Conservation (phyloP, 441 rosid species). For the Erodium chrysanthum region DNA sequence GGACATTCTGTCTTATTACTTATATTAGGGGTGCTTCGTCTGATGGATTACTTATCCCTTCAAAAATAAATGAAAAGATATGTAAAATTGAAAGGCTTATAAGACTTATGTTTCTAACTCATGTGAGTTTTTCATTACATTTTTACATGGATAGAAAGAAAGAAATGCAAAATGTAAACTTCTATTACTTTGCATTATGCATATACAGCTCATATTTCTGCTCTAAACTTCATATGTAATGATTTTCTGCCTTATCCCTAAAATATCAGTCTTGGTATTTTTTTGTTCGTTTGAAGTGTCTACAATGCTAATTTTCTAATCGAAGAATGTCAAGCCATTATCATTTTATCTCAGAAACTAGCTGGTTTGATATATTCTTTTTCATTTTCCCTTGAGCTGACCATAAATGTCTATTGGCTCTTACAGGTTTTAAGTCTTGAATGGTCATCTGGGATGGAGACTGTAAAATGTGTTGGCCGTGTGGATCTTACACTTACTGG, state of each 20-base stretch:
- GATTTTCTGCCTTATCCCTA: neutral
- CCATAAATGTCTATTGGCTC: conserved; percentile 17
- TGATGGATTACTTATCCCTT: neutral
- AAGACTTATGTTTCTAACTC: neutral
- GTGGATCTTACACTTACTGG: conserved; percentile 51
- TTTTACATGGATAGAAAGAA: neutral
- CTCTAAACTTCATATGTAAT: neutral
- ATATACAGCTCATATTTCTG: neutral
- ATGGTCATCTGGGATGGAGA: conserved; percentile 49
- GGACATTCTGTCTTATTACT: conserved; percentile 5
- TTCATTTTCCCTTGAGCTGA: neutral
- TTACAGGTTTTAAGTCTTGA: conserved; percentile 52
- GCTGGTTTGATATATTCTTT: neutral
- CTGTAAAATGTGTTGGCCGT: conserved; percentile 47
- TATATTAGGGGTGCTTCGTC: conserved; percentile 11
- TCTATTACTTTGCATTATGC: neutral
- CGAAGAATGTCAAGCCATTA: conserved; percentile 18
- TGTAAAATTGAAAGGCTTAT: neutral
- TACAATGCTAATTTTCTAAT: conserved; percentile 5
- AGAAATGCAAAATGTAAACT: neutral
- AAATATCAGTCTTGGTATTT: neutral
- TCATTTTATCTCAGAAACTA: neutral
- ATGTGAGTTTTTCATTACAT: neutral
- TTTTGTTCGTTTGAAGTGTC: neutral
- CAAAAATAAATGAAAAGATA: neutral